Evolutionary conservation across 164 flowering plant genomes (phyloP), one percentile per base, ranked within the genome.

Genomic region (Piper longum): DNA sequence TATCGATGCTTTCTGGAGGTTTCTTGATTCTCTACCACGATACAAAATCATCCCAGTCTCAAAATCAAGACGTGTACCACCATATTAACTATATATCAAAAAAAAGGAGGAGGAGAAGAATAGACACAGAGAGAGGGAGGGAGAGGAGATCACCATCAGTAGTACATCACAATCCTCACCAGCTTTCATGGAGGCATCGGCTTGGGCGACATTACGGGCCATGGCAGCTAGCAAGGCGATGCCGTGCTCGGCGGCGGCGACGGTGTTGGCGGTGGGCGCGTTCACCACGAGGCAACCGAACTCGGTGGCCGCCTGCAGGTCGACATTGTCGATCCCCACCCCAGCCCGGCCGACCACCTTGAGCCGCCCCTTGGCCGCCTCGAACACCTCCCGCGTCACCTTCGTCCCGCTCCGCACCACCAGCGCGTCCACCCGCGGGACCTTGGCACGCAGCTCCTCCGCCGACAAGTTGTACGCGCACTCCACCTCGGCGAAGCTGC

Each of bases 291-390:
- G 74, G 54, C 96, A 85, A 0, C 98, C 98, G 55, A 63, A 74
- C 73, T 92, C 98, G 3, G 97, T 92, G 3, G 98, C 98, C 4
- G 97, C 97, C 43, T 80, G 82, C 70, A 92, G 87, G 82, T 92
- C 98, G 61, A 92, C 98, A 69, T 89, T 88, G 58, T 92, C 97
- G 42, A 92, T 92, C 41, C 98, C 96, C 8, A 92, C 98, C 0
- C 98, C 98, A 17, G 98, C 98, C 36, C 98, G 76, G 0, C 98
- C 97, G 3, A 89, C 98, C 13, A 92, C 98, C 76, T 88, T 87
- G 68, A 92, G 68, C 68, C 82, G 43, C 62, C 98, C 97, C 41
- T 78, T 71, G 1, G 87, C 76, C 0, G 96, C 89, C 74, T 87
- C 93, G 9, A 89, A 86, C 55, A 92, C 96, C 76, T 78, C 69